A percentile compares a stretch with the other conserved stretches of the same genome.
Conservation (phyloP, 768 basidiomycete species). For the Naganishia vishniacii region DNA sequence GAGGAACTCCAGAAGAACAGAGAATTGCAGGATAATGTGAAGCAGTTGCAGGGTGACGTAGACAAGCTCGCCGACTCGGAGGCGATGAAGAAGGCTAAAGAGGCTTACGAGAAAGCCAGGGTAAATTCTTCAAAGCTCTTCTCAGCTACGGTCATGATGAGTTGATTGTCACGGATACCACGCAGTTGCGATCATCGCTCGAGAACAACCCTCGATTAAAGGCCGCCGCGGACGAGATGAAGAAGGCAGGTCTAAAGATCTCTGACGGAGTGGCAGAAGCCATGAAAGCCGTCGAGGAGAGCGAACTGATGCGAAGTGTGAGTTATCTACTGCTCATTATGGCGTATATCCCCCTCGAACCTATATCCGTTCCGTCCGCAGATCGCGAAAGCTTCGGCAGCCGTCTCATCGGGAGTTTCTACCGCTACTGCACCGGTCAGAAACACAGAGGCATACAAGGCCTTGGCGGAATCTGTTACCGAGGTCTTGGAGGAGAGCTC, state of each 20-base stretch:
- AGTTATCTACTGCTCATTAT: not conserved
- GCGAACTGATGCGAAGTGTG: constrained; percentile 62
- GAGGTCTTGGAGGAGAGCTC: constrained; percentile 93
- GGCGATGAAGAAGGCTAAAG: constrained; percentile 84
- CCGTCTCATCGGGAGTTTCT: constrained; percentile 76
- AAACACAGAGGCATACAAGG: constrained; percentile 90
- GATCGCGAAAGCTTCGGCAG: constrained; percentile 79
- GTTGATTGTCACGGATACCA: not conserved
- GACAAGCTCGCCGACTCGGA: constrained; percentile 96
- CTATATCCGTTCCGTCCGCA: constrained; percentile 41
- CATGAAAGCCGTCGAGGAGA: constrained; percentile 87
- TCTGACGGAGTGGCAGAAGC: constrained; percentile 91
- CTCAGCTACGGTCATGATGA: no score
- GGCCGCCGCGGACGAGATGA: constrained; percentile 87
- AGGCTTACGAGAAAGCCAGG: constrained; percentile 87
- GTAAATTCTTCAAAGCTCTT: constrained; percentile 53
- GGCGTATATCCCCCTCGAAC: not conserved
- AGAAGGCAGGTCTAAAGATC: constrained; percentile 80
- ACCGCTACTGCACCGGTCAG: constrained; percentile 94
- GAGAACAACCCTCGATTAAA: constrained; percentile 89
- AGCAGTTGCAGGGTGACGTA: constrained; percentile 94
- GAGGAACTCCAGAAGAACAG: constrained; percentile 91
- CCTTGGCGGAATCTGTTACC: constrained; percentile 75
- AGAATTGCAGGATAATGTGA: constrained; percentile 92
- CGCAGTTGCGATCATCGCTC: constrained; percentile 80